Evolutionary conservation across 805 yeast genomes (phyloP).

Genomic region (Ogataea salicorniae): DNA sequence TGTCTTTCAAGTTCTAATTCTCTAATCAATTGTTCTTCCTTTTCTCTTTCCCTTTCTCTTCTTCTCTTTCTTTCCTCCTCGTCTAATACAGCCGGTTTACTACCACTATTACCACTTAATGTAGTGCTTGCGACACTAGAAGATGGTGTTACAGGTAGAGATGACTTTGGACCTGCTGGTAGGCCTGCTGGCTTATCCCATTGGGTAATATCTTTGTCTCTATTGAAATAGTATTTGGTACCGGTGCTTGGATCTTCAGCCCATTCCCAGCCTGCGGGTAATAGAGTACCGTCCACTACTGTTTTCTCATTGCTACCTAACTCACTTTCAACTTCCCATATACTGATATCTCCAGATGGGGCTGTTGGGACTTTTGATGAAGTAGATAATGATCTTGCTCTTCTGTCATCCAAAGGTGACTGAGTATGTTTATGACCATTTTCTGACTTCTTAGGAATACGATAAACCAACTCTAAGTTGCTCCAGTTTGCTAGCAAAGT

Average conservation of each 20-base stretch:
- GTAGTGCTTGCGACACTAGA: not conserved
- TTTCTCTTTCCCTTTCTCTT: constrained; percentile 27
- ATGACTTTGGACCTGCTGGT: constrained; percentile 15
- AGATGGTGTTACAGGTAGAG: not conserved
- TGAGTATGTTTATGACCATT: constrained; percentile 7
- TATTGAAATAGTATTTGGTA: constrained; percentile 49
- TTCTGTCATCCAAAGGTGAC: constrained; percentile 19
- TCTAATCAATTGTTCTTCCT: constrained; percentile 25
- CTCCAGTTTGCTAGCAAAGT: constrained; percentile 64
- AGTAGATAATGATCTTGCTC: constrained; percentile 11
- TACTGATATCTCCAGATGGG: no score
- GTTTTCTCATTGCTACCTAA: constrained; percentile 7
- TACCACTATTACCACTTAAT: no score
- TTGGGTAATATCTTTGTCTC: constrained; percentile 39
- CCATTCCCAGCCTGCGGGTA: constrained; percentile 66
- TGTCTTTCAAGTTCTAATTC: constrained; percentile 33
- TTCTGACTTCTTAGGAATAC: constrained; percentile 63
- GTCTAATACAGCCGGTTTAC: constrained; percentile 2
- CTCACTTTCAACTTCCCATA: no score
- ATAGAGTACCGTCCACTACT: constrained; percentile 27
- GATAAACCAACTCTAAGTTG: constrained; percentile 69
- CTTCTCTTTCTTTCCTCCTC: constrained; percentile 21
- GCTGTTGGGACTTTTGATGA: constrained; percentile 2
- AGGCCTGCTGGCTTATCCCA: constrained; percentile 54
- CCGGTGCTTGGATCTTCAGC: constrained; percentile 44